phyloP scores from a whole-genome alignment of 2,329 filamentous ascomycete genomes.

The Colletotrichum noveboracense region DNA sequence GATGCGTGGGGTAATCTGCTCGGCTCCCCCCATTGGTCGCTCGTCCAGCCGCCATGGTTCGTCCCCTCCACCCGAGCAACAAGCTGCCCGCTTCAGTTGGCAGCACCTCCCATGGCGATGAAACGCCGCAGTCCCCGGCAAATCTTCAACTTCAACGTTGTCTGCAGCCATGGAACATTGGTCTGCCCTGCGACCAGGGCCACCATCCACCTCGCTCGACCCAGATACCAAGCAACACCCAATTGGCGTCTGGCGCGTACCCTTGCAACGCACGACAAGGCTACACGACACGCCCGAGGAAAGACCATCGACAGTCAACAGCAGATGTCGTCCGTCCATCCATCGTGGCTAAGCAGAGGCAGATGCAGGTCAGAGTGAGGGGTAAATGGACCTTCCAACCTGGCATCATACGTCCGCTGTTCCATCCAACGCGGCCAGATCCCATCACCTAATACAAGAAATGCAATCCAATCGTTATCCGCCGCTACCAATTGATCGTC shows the following conservation, averaged over 20 bases:
- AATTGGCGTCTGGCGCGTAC: background rate
- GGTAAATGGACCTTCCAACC: constrained; percentile 15
- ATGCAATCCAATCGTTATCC: background rate
- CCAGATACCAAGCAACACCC: background rate
- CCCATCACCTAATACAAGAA: constrained; percentile 3
- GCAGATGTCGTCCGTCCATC: background rate
- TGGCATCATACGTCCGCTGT: constrained; percentile 9
- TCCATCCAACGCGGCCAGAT: constrained; percentile 7
- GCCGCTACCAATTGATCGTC: background rate
- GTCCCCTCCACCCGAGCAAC: constrained; percentile 13
- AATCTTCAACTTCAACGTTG: constrained; percentile 14
- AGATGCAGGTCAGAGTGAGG: background rate
- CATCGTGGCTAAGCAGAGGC: background rate
- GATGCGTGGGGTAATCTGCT: background rate
- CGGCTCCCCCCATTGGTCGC: background rate
- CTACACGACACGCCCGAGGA: background rate
- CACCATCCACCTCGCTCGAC: background rate
- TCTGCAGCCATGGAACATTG: background rate
- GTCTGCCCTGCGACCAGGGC: background rate
- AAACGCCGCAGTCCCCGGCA: constrained; percentile 12
- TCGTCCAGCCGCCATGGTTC: background rate
- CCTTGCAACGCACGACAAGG: constrained; percentile 1
- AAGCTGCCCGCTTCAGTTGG: constrained; percentile 14
- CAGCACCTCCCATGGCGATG: constrained; percentile 4
- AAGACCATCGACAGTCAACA: background rate